Evolutionary conservation across 2,329 filamentous ascomycete genomes (phyloP), one percentile per base, ranked within the genome.

Genomic region (Pseudopyrenochaeta lycopersici): DNA sequence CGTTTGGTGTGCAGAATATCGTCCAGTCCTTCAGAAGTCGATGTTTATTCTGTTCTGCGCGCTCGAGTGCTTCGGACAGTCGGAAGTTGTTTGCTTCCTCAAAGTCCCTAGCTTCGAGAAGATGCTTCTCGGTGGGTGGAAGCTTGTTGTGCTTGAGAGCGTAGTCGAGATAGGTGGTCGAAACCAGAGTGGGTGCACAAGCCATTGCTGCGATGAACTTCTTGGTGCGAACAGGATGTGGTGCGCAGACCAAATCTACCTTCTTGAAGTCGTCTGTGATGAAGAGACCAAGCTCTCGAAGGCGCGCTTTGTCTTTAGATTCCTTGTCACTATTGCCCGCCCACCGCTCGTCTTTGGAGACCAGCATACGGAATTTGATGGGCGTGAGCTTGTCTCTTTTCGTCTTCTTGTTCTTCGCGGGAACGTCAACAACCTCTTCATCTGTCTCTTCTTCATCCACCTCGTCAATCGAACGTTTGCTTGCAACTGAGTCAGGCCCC

Each of bases 201-300:
- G 95, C 92, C 23, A 99, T 80, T 11, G 92, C 92, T 56, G 89
- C 90, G 44, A 98, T 88, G 71, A 99, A 99, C 71, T 99, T 99
- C 72, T 91, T 88, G 0, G 95, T 99, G 32, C 95, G 89, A 30
- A 97, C 86, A 56, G 98, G 87, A 36, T 87, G 85, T 1, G 94
- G 95, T 3, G 94, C 94, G 30, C 92, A 92, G 10, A 99, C 85
- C 72, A 96, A 91, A 66, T 94, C 91, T 72, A 91, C 95, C 39
- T 86, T 84, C 42, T 85, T 84, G 21, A 87, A 87, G 68, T 97
- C 90, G 64, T 89, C 84, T 4, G 91, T 89, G 18, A 97, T 85
- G 62, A 88, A 83, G 50, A 99, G 90, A 7, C 95, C 95, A 31
- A 98, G 79, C 40, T 90, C 86, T 55, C 93, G 90, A 49, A 99